phyloP scores from a whole-genome alignment of 2,329 filamentous ascomycete species.

The Pyrenophora teres region DNA sequence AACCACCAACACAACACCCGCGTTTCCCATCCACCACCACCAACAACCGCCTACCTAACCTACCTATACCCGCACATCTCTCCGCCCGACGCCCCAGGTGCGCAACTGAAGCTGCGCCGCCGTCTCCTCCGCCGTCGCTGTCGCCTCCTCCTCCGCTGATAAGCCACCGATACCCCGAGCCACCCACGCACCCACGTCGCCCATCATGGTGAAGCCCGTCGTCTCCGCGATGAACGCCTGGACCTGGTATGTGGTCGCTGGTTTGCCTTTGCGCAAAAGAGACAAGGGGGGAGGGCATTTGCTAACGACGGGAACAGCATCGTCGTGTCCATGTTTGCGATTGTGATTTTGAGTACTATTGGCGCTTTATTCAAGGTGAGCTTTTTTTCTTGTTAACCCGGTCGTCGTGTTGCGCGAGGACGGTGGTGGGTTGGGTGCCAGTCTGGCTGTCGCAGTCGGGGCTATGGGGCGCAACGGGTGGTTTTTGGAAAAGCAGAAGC shows the following conservation, averaged over 20 bases:
- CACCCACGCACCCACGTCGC: constrained; percentile 16
- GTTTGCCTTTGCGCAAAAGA: too few relatives aligned
- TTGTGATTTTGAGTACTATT: constrained; percentile 67
- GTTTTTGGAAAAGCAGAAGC: too few relatives aligned
- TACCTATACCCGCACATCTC: not conserved
- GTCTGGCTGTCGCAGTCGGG: too few relatives aligned
- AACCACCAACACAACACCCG: constrained; percentile 3
- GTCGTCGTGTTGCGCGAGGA: too few relatives aligned
- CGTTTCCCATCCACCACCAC: constrained; percentile 1
- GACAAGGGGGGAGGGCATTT: not conserved
- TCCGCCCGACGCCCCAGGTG: too few relatives aligned
- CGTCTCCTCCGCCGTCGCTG: constrained; percentile 7
- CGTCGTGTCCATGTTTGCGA: constrained; percentile 62
- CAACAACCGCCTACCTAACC: not conserved
- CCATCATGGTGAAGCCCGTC: constrained; percentile 92
- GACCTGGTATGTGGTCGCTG: constrained; percentile 72
- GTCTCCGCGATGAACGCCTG: constrained; percentile 91
- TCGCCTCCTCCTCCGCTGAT: constrained; percentile 16
- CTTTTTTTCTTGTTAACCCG: too few relatives aligned
- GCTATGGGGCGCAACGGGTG: too few relatives aligned
- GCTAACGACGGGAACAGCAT: constrained; percentile 37
- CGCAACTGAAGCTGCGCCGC: not conserved
- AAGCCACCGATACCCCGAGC: constrained; percentile 18
- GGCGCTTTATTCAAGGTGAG: constrained; percentile 72
- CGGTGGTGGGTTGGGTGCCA: too few relatives aligned